Evolutionary conservation across 495 filamentous ascomycete genomes (phyloP).

Genomic region (Neurospora sp.): DNA sequence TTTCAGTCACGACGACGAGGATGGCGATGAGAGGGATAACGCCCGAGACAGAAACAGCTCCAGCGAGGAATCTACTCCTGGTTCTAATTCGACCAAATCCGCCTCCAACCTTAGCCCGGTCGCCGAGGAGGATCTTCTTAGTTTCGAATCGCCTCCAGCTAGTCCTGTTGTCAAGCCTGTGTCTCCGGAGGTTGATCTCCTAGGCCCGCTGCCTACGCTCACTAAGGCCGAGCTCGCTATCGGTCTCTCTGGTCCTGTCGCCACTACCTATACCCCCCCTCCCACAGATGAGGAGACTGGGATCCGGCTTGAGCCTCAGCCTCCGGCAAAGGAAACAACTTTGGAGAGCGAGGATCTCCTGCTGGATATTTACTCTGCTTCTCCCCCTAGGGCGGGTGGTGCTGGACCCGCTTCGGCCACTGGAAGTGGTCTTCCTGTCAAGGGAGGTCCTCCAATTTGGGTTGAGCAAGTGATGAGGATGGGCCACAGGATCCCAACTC

Average conservation of each 20-base stretch:
- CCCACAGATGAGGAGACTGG: not conserved
- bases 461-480: not conserved
- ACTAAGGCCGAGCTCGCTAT: not conserved
- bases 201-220: not conserved
- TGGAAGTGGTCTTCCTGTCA: not conserved
- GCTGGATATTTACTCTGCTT: not conserved
- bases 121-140: not conserved
- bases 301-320: not conserved
- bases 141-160: not conserved
- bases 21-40: constrained; percentile 1
- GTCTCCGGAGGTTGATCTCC: not conserved
- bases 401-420: not conserved
- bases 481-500: not conserved
- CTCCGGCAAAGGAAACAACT: not conserved
- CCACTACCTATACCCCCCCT: not conserved
- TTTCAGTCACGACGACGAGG: constrained; percentile 20
- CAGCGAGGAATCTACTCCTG: not conserved
- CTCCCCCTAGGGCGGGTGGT: not conserved
- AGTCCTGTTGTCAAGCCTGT: not conserved
- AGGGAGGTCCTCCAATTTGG: not conserved
- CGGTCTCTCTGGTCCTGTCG: not conserved
- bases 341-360: not conserved
- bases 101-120: not conserved
- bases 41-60: not conserved
- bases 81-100: not conserved